Evolutionary conservation across 768 basidiomycete genomes (phyloP), one percentile per base, ranked within the genome.

Genomic region (Pulveroboletus sp.): DNA sequence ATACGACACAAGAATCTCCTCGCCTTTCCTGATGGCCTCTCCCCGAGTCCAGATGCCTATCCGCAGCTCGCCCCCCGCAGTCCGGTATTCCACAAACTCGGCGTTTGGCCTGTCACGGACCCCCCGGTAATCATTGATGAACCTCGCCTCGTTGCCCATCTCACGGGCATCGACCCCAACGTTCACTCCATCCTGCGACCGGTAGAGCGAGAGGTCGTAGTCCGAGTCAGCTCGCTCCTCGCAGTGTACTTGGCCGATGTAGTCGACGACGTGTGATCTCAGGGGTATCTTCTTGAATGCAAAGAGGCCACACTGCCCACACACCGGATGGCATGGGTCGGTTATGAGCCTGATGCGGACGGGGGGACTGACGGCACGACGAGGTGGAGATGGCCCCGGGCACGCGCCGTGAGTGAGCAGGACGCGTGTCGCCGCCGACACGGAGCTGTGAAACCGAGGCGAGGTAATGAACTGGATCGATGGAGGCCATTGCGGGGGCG

Each of bases 121-220:
- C 3, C 91, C 89, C 48, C 93, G 78, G 68, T 86, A 97, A 71
- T 95, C 93, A 58, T 96, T 96, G 51, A 91, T 75, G 63, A 95
- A 93, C 60, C 93, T 74, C 1, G 85, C 86, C 66, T 93, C 89
- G 68, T 94, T 96, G 27, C 93, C 93, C 73, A 79, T 79, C 3
- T 39, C 57, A 27, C 73, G 73, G 17, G 92, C 91, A 64, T 96
- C 93, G 36, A 89, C 74, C 1, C 91, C 93, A 17, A 93, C 78
- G 59, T 73, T 84, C 36, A 78, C 61, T 8, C 80, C 81, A 45
- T 76, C 72, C 49, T 72, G 68, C 43, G 76, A 69, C 32, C 82
- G 84, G 64, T 78, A 73, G n/a, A 95, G 75, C 12, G 85, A 91
- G 24, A 95, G 72, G 67, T 95, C 93, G 63, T 95, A 95, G 67